Percentiles rank a stretch among this genome's conserved stretches.
phyloP scores from a whole-genome alignment of 441 rosid species.

The Pelargonium citronellum region DNA sequence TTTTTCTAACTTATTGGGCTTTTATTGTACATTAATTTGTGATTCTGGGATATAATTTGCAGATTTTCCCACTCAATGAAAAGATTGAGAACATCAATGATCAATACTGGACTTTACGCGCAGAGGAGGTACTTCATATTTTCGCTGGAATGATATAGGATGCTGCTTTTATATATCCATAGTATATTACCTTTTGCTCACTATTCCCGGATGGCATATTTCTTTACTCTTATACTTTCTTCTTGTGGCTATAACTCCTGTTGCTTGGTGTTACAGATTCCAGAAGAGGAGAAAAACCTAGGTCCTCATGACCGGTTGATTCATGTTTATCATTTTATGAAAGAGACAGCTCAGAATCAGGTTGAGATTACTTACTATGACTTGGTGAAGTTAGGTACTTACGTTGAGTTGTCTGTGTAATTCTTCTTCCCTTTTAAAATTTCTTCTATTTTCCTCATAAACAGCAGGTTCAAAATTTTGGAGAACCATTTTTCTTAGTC shows the following conservation, averaged over 20 bases:
- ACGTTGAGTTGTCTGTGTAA: too few relatives aligned
- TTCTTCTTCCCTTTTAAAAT: neutral
- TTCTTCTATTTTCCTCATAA: neutral
- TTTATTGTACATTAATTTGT: neutral
- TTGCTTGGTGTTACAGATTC: conserved; percentile 38
- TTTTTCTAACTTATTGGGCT: neutral
- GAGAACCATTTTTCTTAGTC: conserved; percentile 66
- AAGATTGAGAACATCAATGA: conserved; percentile 72
- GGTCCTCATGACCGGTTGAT: conserved; percentile 65
- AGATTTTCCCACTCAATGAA: conserved; percentile 60
- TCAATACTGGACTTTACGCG: conserved; percentile 72
- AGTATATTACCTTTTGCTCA: neutral
- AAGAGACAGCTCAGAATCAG: conserved; percentile 64
- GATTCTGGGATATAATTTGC: conserved; percentile 23
- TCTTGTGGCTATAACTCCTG: conserved; percentile 4
- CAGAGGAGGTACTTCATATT: conserved; percentile 55
- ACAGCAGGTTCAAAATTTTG: conserved; percentile 60
- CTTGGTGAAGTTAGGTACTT: neutral
- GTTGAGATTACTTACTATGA: conserved; percentile 22
- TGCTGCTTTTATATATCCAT: neutral
- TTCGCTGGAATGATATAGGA: neutral
- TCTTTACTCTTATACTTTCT: conserved; percentile 9
- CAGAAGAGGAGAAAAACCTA: conserved; percentile 69
- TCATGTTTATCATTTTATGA: conserved; percentile 61
- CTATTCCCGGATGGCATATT: neutral